Evolutionary conservation across 1,284 basidiomycete genomes (phyloP), one percentile per base, ranked within the genome.

Genomic region (Irpex sp.): DNA sequence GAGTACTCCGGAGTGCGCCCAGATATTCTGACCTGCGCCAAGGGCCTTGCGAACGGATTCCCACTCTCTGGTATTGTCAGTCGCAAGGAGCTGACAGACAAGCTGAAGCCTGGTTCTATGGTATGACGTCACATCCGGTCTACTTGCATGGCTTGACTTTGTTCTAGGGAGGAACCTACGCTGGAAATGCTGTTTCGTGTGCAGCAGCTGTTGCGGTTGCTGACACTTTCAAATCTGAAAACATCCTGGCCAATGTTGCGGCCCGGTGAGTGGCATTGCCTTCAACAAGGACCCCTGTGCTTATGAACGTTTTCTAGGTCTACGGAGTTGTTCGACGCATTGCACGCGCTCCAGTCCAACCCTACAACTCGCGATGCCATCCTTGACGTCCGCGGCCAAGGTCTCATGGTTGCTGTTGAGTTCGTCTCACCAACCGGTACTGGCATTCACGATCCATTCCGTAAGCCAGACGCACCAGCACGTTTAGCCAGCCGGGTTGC

Each of bases 31-130:
- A 79, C 91, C 59, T 90, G 95, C 67, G 96, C 97, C 54, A 98
- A 98, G 81, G 96, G 96, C 15, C 81, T 98, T 19, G 96, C 94
- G 40, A 96, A 96, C 73, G 95, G 95, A 11, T 97, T 97, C 85
- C 96, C 96, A 1, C 80, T 98, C 65, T 95, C 92, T 62, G 94
- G 89, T 31, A 85, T 98, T 52, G 85, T 94, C 60, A 90, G 90
- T 67, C 82, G 88, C 59, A 93, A 88, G 77, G 92, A 94, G 69
- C 72, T 97, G 62, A 95, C 93, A 63, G 92, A 93, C 74, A 86
- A 81, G 70, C 82, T 97, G 66, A 85, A 83, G 72, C 86, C 92
- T 5, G 95, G 94, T 11, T 87, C 86, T 15, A 89, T 97, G 86
- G 91, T 91, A 44, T 62, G 77, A 67, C 31, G 7, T 26, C 48